phyloP scores from a whole-genome alignment of 768 basidiomycete species.

The Thelephora ganbajun region DNA sequence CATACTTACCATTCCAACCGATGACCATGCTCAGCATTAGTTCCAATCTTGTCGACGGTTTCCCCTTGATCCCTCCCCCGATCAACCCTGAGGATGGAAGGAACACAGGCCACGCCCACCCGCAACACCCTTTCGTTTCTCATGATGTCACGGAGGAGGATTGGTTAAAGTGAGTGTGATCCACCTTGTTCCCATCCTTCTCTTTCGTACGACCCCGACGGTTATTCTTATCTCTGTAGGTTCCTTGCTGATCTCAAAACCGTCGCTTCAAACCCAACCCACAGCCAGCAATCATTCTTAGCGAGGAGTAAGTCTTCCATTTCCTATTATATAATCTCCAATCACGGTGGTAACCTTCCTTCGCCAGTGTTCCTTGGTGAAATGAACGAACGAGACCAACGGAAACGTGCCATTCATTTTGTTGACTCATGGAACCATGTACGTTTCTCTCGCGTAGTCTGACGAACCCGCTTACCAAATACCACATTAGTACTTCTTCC shows the following conservation, averaged over 20 bases:
- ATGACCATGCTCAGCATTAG: slow-evolving; percentile 18
- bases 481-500: slow-evolving; percentile 32
- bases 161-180: slow-evolving; percentile 27
- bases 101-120: background rate
- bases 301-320: slow-evolving; percentile 1
- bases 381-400: background rate
- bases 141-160: slow-evolving; percentile 37
- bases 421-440: slow-evolving; percentile 38
- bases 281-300: background rate
- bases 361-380: slow-evolving; percentile 3
- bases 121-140: slow-evolving; percentile 34
- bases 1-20: slow-evolving; percentile 18
- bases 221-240: background rate
- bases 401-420: slow-evolving; percentile 8
- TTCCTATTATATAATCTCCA: background rate
- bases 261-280: background rate
- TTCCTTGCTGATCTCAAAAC: slow-evolving; percentile 2
- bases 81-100: slow-evolving; percentile 9
- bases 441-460: slow-evolving; percentile 4
- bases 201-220: background rate
- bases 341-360: slow-evolving; percentile 2
- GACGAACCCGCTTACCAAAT: background rate
- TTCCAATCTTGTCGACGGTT: slow-evolving; percentile 26
- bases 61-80: slow-evolving; percentile 29
- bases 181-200: too few species aligned